Conservation (phyloP, 2,329 filamentous ascomycete species). For the Colletotrichum noveboracense region DNA sequence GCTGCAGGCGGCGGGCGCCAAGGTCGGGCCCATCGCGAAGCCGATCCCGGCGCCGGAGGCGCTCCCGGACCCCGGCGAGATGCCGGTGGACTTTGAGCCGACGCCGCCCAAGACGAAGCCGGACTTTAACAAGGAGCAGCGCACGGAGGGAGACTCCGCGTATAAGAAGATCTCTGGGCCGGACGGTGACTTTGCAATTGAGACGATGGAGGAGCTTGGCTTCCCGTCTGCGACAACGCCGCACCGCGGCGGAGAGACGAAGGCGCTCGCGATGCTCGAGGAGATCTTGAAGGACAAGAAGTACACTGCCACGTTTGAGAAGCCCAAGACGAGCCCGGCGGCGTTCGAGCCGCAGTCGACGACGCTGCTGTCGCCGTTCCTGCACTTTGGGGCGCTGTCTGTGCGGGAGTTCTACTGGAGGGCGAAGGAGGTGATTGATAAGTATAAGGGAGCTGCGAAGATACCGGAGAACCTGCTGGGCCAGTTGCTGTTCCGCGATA, state of each 20-base stretch:
- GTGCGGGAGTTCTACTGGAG: slow-evolving; percentile 76
- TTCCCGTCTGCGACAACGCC: slow-evolving; percentile 68
- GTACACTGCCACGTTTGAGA: slow-evolving; percentile 77
- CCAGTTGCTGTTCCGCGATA: slow-evolving; percentile 79
- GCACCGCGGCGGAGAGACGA: slow-evolving; percentile 73
- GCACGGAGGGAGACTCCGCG: slow-evolving; percentile 58
- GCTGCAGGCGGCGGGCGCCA: slow-evolving; percentile 66
- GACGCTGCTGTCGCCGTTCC: slow-evolving; percentile 73
- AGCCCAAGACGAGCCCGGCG: slow-evolving; percentile 77
- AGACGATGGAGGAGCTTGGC: slow-evolving; percentile 74
- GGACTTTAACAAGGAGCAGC: slow-evolving; percentile 65
- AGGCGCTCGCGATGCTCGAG: slow-evolving; percentile 63
- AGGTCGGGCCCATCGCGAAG: slow-evolving; percentile 64
- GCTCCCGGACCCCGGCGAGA: slow-evolving; percentile 70
- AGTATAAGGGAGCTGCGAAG: slow-evolving; percentile 60
- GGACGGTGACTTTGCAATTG: slow-evolving; percentile 71
- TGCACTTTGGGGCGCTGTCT: slow-evolving; percentile 78
- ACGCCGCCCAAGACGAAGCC: slow-evolving; percentile 52
- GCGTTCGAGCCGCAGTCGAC: slow-evolving; percentile 76
- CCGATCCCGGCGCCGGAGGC: slow-evolving; percentile 64
- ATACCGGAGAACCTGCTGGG: slow-evolving; percentile 75
- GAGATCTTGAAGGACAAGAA: slow-evolving; percentile 65
- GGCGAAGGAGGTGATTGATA: slow-evolving; percentile 65
- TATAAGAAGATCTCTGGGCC: slow-evolving; percentile 71
- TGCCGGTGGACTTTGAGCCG: slow-evolving; percentile 63